Conservation (phyloP, 768 basidiomycete species). For the Leccinum obscurum region DNA sequence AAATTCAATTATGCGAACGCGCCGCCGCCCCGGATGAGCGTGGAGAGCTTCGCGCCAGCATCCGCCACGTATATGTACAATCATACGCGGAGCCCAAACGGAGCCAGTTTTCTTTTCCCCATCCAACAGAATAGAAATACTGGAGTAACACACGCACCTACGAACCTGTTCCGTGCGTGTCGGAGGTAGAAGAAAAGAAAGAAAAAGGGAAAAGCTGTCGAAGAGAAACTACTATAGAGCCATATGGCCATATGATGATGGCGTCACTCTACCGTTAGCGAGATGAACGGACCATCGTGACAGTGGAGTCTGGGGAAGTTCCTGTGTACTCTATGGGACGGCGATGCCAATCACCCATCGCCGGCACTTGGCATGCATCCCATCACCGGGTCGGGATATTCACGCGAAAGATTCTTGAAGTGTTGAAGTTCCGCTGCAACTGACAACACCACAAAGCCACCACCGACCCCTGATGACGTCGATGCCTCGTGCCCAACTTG, state of each 20-base stretch:
- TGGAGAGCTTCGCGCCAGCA: slow-evolving; percentile 11
- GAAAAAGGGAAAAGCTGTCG: neutral
- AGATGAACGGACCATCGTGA: slow-evolving; percentile 7
- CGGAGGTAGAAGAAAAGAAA: slow-evolving; percentile 1
- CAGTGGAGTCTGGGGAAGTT: slow-evolving; percentile 11
- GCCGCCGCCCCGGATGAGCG: neutral
- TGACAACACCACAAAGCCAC: neutral
- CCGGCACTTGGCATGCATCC: neutral
- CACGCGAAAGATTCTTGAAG: neutral
- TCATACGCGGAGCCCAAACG: neutral
- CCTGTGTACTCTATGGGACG: neutral
- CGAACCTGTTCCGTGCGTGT: neutral
- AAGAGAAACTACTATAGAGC: neutral
- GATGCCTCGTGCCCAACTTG: slow-evolving; percentile 7
- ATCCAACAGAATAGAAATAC: neutral
- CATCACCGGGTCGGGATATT: neutral
- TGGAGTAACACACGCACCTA: neutral
- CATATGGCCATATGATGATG: slow-evolving; percentile 5
- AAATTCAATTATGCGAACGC: neutral
- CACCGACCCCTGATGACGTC: slow-evolving; percentile 22
- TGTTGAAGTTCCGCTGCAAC: neutral
- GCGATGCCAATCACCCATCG: neutral
- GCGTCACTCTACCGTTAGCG: slow-evolving; percentile 13
- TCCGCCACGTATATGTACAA: slow-evolving; percentile 11
- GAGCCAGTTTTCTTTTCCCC: neutral